Evolutionary conservation across 345 rosid species (phyloP).

Genomic region (Nephelium lappaceum): DNA sequence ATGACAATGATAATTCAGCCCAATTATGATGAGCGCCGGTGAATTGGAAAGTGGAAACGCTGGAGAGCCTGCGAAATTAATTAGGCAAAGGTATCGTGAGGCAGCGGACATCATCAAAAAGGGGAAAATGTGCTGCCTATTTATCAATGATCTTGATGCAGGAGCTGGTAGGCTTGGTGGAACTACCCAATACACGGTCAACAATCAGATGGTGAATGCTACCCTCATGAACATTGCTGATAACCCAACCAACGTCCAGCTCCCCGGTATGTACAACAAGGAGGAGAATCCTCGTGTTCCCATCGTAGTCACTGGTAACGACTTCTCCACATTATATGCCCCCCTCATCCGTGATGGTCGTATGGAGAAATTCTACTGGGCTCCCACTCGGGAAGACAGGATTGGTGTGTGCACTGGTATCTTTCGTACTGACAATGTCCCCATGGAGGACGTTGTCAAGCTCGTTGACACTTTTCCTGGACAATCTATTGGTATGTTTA

Average conservation of each 20-base stretch:
- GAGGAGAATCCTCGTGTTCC: conserved; percentile 62
- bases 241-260: conserved; percentile 61
- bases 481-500: conserved; percentile 53
- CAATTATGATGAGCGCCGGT: conserved; percentile 62
- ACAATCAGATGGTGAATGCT: conserved; percentile 69
- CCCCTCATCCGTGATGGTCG: conserved; percentile 66
- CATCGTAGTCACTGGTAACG: conserved; percentile 57
- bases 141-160: conserved; percentile 56
- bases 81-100: conserved; percentile 59
- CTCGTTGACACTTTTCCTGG: conserved; percentile 60
- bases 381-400: conserved; percentile 58
- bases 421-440: conserved; percentile 45
- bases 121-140: conserved; percentile 62
- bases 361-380: conserved; percentile 68
- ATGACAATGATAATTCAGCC: conserved; percentile 32
- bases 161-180: conserved; percentile 63
- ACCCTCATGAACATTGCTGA: conserved; percentile 70
- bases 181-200: conserved; percentile 58
- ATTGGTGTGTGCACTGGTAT: conserved; percentile 56
- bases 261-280: conserved; percentile 58
- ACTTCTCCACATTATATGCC: conserved; percentile 61
- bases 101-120: conserved; percentile 51
- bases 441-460: conserved; percentile 44
- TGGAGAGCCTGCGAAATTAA: conserved; percentile 61
- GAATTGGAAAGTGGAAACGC: conserved; percentile 64